Evolutionary conservation across 2,329 filamentous ascomycete species (phyloP), one percentile per base, ranked within the genome.

Genomic region (Colletotrichum sp.): DNA sequence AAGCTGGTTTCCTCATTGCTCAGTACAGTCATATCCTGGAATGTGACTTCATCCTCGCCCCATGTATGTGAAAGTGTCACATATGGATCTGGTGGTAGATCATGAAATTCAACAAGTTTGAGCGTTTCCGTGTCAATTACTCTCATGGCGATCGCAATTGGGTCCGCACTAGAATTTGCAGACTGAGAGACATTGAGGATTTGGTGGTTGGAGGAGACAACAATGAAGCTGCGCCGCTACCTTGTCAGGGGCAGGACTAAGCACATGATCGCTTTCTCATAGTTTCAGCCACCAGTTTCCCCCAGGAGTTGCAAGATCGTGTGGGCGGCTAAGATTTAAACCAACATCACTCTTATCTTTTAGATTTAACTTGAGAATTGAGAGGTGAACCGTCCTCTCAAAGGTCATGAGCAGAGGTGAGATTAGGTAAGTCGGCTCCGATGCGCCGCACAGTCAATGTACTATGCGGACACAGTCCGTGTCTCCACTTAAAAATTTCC

Each of bases 31-130:
- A 8, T 71, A 28, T 18, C 59, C 52, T 81, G 76, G 64, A 81
- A 82, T 7, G 74, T 76, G 6, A 84, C 79, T 67, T 84, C 82
- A 1, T 81, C 80, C 2, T 79, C 71, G 16, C 77, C 80, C 83
- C 84, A 86, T 0, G 83, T 84, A 59, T 85, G 84, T 13, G 83
- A 85, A 3, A 85, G 79, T 44, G 84, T 85, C 32, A 81, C 83
- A 66, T 85, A 86, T 2, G 49, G 32, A 4, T 52, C 21, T 4
- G 16, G 36, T 10, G 70, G 63, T n/a, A 59, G 21, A 10, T 78
- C 77, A 6, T 57, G n/a, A 15, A 81, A 78, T 6, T 77, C 75
- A 34, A 79, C 71, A 6, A 82, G 71, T 13, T 68, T 52, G 18
- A 79, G 13, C 0, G 79, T 79, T 15, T 69, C 63, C 3, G 77